Conservation (phyloP, 305 asterid genomes). For the Solanum chacoense region DNA sequence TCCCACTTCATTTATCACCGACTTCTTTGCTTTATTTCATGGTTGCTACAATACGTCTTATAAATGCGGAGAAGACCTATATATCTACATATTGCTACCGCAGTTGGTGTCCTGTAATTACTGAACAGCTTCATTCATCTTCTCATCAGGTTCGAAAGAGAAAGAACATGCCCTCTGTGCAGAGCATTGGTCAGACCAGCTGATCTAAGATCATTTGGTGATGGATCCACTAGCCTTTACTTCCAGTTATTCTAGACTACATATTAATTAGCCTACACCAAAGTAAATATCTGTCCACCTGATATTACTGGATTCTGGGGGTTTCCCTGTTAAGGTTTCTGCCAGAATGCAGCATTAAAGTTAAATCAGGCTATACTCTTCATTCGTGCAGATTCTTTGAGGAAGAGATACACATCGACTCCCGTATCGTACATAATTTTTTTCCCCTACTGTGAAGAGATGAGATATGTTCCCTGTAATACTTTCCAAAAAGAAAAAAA, state of each 20-base stretch:
- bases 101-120: background rate
- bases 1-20: background rate
- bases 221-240: constrained; percentile 35
- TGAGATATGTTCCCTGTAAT: background rate
- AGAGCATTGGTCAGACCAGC: constrained; percentile 35
- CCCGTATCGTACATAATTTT: background rate
- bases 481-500: background rate
- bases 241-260: constrained; percentile 22
- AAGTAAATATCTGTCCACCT: background rate
- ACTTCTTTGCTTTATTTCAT: background rate
- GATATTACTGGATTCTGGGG: background rate
- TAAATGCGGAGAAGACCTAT: background rate
- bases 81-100: background rate
- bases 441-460: background rate
- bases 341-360: background rate
- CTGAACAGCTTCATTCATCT: background rate
- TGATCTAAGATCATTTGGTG: constrained; percentile 32
- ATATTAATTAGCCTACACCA: background rate
- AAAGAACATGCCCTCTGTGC: constrained; percentile 39
- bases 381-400: background rate
- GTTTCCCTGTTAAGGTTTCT: background rate
- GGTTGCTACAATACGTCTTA: background rate
- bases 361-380: background rate
- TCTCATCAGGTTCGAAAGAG: constrained; percentile 34
- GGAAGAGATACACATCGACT: background rate